Evolutionary conservation across 768 basidiomycete species (phyloP), one percentile per base, ranked within the genome.

Genomic region (Pleurotus tuber-regium): DNA sequence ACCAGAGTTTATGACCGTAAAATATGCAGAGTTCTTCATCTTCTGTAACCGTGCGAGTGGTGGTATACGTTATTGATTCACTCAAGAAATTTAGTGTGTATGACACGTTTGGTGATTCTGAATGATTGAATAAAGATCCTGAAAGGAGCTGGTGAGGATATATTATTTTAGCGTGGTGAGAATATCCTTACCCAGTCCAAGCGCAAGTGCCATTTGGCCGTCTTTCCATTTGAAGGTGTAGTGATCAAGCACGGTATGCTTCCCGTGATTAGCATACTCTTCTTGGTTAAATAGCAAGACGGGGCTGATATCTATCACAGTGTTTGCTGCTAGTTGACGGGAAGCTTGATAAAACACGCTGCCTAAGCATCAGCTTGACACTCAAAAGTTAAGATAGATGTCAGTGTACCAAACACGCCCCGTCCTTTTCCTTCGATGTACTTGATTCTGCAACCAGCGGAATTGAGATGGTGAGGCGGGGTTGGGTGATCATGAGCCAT

Each of bases 51-150:
- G 71, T 61, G 4, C 80, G 78, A 4, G 70, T 66, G 0, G 88
- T 81, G 1, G 70, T 75, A 59, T 84, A 92, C 51, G 70, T 71
- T 55, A 92, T 89, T 7, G 82, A 79, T 53, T 86, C 79, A 0
- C 71, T 77, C 1, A 64, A 53, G 0, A 66, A 53, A 54, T 89
- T 82, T 12, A 86, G 63, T 0, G 69, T 67, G 65, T 81, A 91
- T 0, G 84, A 80, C 14, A 90, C 77, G 64, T 92, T 92, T 4
- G 89, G 89, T 3, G 60, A 52, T 23, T 77, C 70, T 0, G 84
- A 82, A 66, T 91, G 89, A 62, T 92, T 93, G 69, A 93, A 91
- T 8, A 93, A 61, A 2, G 89, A 92, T 4, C 91, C 91, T 90
- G 46, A 24, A 10, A 46, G 38, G 7, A 40, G 48, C 6, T 21